Conservation (phyloP, 108 stramenopile genomes). For the Cyclotella baltica region DNA sequence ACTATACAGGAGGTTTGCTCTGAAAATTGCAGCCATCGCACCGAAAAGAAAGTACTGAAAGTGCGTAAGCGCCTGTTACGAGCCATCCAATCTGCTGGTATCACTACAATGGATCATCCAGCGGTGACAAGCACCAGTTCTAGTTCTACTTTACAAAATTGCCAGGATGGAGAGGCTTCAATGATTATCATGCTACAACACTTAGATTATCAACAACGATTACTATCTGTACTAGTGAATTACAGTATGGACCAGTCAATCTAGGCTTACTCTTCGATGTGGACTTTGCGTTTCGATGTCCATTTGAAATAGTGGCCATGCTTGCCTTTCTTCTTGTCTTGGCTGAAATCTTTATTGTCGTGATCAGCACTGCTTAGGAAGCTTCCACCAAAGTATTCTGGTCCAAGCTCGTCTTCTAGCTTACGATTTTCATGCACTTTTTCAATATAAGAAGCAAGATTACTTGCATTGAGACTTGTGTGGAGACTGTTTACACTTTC, state of each 20-base stretch:
- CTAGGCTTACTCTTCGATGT: neutral
- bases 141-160: neutral
- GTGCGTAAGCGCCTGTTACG: conserved; percentile 6
- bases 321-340: conserved; percentile 6
- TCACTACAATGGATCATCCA: conserved; percentile 10
- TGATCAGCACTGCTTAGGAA: conserved; percentile 2
- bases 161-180: conserved; percentile 64
- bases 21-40: neutral
- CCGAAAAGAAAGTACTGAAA: neutral
- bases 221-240: neutral
- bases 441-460: conserved; percentile 25
- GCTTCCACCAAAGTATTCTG: neutral
- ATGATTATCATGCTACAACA: conserved; percentile 71
- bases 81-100: neutral
- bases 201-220: conserved; percentile 61
- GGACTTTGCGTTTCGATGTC: conserved; percentile 10
- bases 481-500: conserved; percentile 16
- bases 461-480: conserved; percentile 11
- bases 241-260: neutral
- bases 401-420: conserved; percentile 9
- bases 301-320: neutral
- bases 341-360: neutral
- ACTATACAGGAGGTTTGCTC: neutral
- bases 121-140: neutral
- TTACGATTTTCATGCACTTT: conserved; percentile 4